Evolutionary conservation across 305 asterid genomes (phyloP).

Genomic region (Salvia sclarea): DNA sequence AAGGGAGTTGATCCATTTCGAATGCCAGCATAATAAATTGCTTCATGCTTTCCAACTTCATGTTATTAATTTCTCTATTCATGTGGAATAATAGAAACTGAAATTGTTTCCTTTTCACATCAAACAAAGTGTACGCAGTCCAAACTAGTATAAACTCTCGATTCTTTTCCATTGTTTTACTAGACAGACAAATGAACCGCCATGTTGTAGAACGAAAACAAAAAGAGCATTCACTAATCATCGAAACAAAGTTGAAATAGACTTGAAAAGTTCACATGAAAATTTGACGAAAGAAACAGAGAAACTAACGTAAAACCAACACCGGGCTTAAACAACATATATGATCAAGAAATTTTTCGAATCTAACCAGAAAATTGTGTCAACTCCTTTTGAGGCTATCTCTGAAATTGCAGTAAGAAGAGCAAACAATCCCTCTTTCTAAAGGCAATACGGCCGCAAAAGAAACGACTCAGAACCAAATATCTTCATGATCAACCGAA

Average conservation of each 20-base stretch:
- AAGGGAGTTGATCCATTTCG: not conserved
- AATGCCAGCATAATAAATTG: not conserved
- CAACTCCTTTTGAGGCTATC: not conserved
- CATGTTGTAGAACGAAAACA: not conserved
- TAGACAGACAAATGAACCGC: not conserved
- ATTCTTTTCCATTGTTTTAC: not conserved
- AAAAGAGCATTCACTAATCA: not conserved
- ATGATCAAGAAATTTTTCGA: not conserved
- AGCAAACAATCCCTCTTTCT: conserved; percentile 13
- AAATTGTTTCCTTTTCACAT: not conserved
- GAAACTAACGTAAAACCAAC: not conserved
- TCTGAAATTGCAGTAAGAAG: not conserved
- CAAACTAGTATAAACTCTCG: not conserved
- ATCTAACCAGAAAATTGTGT: not conserved
- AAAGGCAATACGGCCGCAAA: no score
- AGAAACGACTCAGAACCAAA: no score
- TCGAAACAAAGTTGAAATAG: not conserved
- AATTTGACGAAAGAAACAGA: not conserved
- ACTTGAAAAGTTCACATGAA: not conserved
- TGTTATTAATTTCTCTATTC: not conserved
- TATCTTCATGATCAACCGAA: no score
- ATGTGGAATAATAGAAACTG: not conserved
- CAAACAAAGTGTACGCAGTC: not conserved
- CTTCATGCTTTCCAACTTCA: not conserved
- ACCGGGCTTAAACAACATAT: not conserved